Evolutionary conservation across 441 rosid species (phyloP).

Genomic region (Populus tomentosa): DNA sequence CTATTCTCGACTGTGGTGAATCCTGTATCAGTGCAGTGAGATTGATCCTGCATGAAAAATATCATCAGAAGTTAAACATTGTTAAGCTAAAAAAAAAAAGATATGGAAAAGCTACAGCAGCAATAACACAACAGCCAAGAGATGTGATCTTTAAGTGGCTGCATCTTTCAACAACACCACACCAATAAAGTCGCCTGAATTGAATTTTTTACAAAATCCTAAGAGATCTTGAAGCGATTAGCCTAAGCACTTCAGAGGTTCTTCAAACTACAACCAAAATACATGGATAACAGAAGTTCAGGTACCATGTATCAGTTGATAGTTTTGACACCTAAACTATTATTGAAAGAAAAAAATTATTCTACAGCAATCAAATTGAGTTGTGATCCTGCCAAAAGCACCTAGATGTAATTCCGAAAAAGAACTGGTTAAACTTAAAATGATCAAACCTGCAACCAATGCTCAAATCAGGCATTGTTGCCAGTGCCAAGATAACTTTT

Average conservation of each 20-base stretch:
- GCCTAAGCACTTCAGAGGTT: not conserved
- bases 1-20: constrained; percentile 50
- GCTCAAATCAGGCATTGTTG: not conserved
- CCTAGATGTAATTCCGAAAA: not conserved
- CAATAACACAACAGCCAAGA: not conserved
- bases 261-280: not conserved
- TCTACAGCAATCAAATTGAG: not conserved
- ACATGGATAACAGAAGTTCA: not conserved
- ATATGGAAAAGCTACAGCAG: not conserved
- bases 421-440: not conserved
- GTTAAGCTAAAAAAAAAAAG: not conserved
- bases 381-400: not conserved
- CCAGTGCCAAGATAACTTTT: not conserved
- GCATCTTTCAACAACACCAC: not conserved
- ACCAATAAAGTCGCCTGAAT: not conserved
- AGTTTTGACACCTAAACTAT: not conserved
- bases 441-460: not conserved
- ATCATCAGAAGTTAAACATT: not conserved
- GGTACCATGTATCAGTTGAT: not conserved
- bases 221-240: not conserved
- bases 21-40: constrained; percentile 56
- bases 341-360: not conserved
- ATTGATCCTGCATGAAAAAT: constrained; percentile 49
- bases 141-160: not conserved
- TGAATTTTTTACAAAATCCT: not conserved